Base-by-base conservation (phyloP, 768 basidiomycete species). In the Asterophora parasitica region DNA sequence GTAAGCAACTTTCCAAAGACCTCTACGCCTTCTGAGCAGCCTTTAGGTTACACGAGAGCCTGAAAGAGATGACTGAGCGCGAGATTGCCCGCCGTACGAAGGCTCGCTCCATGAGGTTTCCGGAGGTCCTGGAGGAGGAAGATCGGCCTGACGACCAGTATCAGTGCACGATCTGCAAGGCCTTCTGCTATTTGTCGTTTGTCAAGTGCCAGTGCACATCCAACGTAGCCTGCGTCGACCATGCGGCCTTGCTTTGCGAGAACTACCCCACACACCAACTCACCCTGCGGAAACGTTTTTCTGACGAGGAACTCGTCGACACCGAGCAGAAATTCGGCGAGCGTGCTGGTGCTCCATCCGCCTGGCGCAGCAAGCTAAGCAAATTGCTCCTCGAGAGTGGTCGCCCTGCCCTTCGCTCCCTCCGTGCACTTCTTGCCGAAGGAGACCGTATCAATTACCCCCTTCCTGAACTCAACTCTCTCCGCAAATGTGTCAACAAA, bases 141-240 rank as follows among this genome's bases (percentile, higher is more conserved):
- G 94, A 97, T 64, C 81, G 82, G 10, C 75, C 85, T 0, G 96
- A 97, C 63, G 94, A 97, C 44, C 92, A 96, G 62, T 95, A 94
- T 65, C 96, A 97, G 65, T 99, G 96, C 75, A 70, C 75, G 42
- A 68, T 87, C 54, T 98, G 96, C 85, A 94, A 96, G 63, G 79
- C 76, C 4, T 97, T 95, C 68, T 93, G 88, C 67, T 98, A 96
- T 65, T 81, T 99, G 34, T 93, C 96, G 1, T 94, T 96, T 60
- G 74, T 97, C 61, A 83, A 80, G 48, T 93, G 92, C 63, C 69
- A 71, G 27, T 93, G 92, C 74, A 84, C 84, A 35, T 78, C 67
- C 44, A 79, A 82, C 53, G 82, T 95, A 28, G 81, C 84, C 10
- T 99, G 96, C 64, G 78, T 88, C 41, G 88, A 94, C 48, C 95